Base-by-base conservation (phyloP, 2,329 filamentous ascomycete species). In the Xylaria sp. region DNA sequence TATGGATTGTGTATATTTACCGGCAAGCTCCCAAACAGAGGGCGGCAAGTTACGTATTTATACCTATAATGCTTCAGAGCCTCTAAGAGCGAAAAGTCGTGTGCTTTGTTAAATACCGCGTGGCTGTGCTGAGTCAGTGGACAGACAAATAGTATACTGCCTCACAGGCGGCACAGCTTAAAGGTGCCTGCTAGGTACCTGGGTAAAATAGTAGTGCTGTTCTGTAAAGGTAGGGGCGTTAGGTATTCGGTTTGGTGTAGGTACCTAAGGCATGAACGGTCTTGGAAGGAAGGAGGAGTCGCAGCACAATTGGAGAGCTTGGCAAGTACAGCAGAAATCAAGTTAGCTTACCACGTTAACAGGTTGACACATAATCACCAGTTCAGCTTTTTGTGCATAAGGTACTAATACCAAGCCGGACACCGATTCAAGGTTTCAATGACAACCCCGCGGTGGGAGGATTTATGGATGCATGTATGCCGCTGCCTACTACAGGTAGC, bases 81-180 rank as follows among this genome's bases (percentile, higher is more conserved):
- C n/a, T 55, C 27, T n/a, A 32, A 10, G 5, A 27, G 13, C 18
- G 12, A 27, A 21, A 18, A 51, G 48, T 23, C 18, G 21, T 21
- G 5, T 42, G 5, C 27, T 55, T 37, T 55, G 29, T 9, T 37
- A 3, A 21, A 13, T 44, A 5, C 42, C n/a, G n/a, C n/a, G 40
- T 21, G 60, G 60, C 60, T 55, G 60, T 63, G 60, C 35, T 51
- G 18, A 44, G 37, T 47, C 21, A 53, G 37, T 63, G 40, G 50
- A 37, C 23, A n/a, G 54, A 48, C 29, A 27, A n/a, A 40, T 2
- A 42, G 21, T 57, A 27, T 16, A 16, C 27, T 21, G 51, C 51
- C 51, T 54, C 18, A 1, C 18, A n/a, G 51, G 53, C 53, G 32
- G 29, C 53, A 8, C 23, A 27, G 29, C 12, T 29, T 18, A 9